Base-by-base conservation (phyloP, 352 stramenopile genomes). In the Pythium periplocum region DNA sequence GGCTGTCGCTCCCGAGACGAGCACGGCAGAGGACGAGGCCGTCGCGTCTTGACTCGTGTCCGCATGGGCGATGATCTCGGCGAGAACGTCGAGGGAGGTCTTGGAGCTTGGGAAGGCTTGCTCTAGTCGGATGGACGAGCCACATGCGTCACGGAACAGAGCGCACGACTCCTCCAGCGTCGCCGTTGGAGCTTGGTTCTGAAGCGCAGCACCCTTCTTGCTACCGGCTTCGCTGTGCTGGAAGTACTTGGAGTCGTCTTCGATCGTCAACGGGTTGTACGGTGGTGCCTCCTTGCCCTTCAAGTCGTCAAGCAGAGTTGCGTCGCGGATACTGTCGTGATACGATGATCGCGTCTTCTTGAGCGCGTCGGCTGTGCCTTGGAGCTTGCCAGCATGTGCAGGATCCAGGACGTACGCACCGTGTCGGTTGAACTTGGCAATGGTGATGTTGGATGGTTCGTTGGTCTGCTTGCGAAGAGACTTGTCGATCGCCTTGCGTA, bases 341-440 rank as follows among this genome's bases (percentile, higher is more conserved):
- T 68, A 75, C 17, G 46, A 55, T 42, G 60, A 45, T 1, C 57
- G 56, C 40, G 68, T 66, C 32, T 72, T 81, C 59, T 75, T 80
- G 17, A 66, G 44, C 26, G 62, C 45, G 4, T 67, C 64, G 6
- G 34, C 4, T 12, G 50, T 55, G 3, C 34, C 44, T 32, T 61
- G 62, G 10, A 87, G 52, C 38, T 89, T 92, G 2, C 75, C 77
- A 34, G 72, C 77, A 33, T 90, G 81, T 10, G 66, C 68, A 6
- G 82, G 82, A 52, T 93, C 80, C 0, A 95, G 69, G 36, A 95
- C 84, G 48, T 93, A 91, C 1, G 82, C 82, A 26, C 78, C 78
- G 45, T 95, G 84, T 8, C 84, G 69, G 36, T 95, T 95, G 42
- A 95, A 95, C 68, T 95, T 95, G 55, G 80, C 73, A 50, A 95